phyloP scores from a whole-genome alignment of 768 basidiomycete species.

The Boletus subparvulus region DNA sequence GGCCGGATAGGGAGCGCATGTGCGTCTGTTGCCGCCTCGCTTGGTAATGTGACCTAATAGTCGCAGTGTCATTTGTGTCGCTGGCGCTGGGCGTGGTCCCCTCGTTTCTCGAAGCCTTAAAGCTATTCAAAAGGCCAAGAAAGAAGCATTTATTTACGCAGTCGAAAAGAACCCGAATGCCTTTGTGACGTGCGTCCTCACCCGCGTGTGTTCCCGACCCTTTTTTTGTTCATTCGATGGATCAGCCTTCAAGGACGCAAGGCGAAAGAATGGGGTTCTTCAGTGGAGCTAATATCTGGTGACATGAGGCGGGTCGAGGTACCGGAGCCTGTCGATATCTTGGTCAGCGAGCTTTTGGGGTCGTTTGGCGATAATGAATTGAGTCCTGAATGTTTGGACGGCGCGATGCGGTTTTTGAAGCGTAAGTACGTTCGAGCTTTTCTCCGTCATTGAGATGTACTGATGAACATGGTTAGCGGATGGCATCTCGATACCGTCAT shows the following conservation, averaged over 20 bases:
- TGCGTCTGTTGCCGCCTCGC: constrained; percentile 40
- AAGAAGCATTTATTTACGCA: constrained; percentile 71
- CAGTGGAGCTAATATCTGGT: constrained; percentile 83
- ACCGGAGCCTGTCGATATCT: constrained; percentile 87
- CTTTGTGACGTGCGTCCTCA: constrained; percentile 79
- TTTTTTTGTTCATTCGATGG: constrained; percentile 14
- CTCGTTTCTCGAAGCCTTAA: constrained; percentile 81
- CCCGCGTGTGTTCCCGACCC: constrained; percentile 4
- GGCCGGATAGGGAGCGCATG: constrained; percentile 60
- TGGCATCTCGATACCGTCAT: constrained; percentile 94
- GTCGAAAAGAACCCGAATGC: constrained; percentile 98
- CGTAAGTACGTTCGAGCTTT: constrained; percentile 41
- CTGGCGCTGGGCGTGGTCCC: constrained; percentile 94
- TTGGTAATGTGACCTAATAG: constrained; percentile 17
- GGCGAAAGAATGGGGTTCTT: constrained; percentile 76
- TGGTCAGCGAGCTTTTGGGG: constrained; percentile 94
- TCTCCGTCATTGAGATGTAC: constrained; percentile 1
- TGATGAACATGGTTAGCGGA: constrained; percentile 52
- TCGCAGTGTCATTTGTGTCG: constrained; percentile 79
- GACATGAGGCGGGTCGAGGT: constrained; percentile 88
- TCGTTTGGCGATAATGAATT: constrained; percentile 99
- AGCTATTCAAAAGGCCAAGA: constrained; percentile 67
- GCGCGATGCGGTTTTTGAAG: constrained; percentile 91
- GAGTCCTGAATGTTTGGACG: constrained; percentile 97
- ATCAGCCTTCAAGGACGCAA: constrained; percentile 81